These are phyloP conservation scores for Leccinum fallax DNA, from an alignment of 1,284 basidiomycete genomes.

Conservation along the genomic window DNA sequence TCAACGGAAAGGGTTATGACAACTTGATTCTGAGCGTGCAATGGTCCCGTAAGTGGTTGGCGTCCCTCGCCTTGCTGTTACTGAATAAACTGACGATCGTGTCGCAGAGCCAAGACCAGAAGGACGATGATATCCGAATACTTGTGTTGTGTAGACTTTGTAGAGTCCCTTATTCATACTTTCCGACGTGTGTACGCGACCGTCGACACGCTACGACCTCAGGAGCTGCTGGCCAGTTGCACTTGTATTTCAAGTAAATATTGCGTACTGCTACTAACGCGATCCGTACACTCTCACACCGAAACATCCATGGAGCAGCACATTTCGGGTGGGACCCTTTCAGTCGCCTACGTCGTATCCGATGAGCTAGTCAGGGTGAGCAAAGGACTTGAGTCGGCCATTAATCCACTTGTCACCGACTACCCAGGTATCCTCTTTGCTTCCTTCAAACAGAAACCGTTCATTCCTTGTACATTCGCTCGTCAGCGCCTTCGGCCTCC, in stretches of 20 bases:
- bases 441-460: constrained; percentile 85
- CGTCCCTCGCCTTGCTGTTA: neutral
- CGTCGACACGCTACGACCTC: neutral
- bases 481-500: constrained; percentile 57
- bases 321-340: neutral
- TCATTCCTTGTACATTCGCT: constrained; percentile 81
- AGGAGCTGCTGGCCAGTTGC: neutral
- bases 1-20: constrained; percentile 91
- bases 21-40: constrained; percentile 87
- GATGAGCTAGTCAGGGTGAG: constrained; percentile 55
- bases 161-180: neutral
- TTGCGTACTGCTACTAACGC: too few relatives aligned
- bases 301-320: constrained; percentile 13
- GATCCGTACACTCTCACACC: neutral
- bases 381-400: neutral
- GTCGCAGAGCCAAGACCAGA: constrained; percentile 45
- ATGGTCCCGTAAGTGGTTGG: constrained; percentile 74
- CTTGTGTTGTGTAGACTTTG: neutral
- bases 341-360: constrained; percentile 57
- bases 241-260: neutral
- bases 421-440: constrained; percentile 59
- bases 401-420: neutral
- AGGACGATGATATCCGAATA: constrained; percentile 32
- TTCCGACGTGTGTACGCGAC: neutral
- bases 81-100: neutral